Percentiles rank a stretch among this genome's conserved stretches.
Conservation (phyloP, 352 stramenopile species). For the Phytophthora palmivora region DNA sequence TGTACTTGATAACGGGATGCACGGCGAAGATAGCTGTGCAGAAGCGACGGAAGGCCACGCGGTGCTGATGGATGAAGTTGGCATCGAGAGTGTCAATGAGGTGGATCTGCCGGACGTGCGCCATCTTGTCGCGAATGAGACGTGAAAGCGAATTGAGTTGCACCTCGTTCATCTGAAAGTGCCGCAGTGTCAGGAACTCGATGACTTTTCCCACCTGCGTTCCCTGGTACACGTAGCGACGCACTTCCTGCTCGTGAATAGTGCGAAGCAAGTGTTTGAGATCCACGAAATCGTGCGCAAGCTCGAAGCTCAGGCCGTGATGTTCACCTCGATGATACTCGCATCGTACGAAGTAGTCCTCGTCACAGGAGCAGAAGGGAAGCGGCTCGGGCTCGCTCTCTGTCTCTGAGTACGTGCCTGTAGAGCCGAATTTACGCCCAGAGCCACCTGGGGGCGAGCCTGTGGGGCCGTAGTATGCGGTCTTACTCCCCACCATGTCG, state of each 20-base stretch:
- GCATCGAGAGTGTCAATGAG: conserved; percentile 56
- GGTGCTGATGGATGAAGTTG: conserved; percentile 47
- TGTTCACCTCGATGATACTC: conserved; percentile 58
- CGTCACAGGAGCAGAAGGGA: conserved; percentile 55
- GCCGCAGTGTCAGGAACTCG: conserved; percentile 57
- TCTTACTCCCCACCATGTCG: conserved; percentile 29
- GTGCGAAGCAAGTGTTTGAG: conserved; percentile 56
- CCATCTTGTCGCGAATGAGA: conserved; percentile 51
- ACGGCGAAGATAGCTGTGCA: conserved; percentile 55
- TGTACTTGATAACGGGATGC: conserved; percentile 60
- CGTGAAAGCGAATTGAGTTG: conserved; percentile 53
- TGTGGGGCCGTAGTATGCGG: conserved; percentile 26
- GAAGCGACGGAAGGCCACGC: conserved; percentile 54
- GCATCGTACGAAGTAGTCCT: conserved; percentile 53
- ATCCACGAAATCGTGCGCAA: conserved; percentile 56
- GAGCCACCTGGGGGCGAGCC: conserved; percentile 19
- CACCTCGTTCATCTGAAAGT: conserved; percentile 53
- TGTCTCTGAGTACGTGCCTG: conserved; percentile 53
- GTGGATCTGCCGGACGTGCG: conserved; percentile 52
- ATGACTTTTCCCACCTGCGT: conserved; percentile 65
- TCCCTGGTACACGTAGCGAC: conserved; percentile 58
- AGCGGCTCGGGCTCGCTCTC: conserved; percentile 60
- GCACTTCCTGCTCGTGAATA: conserved; percentile 57
- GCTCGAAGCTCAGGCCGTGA: conserved; percentile 60
- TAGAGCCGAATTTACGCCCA: conserved; percentile 38